Percentiles rank a stretch among this genome's conserved stretches.
Conservation (phyloP, 371 early-diverging fungal species). For the Zychaea mexicana region DNA sequence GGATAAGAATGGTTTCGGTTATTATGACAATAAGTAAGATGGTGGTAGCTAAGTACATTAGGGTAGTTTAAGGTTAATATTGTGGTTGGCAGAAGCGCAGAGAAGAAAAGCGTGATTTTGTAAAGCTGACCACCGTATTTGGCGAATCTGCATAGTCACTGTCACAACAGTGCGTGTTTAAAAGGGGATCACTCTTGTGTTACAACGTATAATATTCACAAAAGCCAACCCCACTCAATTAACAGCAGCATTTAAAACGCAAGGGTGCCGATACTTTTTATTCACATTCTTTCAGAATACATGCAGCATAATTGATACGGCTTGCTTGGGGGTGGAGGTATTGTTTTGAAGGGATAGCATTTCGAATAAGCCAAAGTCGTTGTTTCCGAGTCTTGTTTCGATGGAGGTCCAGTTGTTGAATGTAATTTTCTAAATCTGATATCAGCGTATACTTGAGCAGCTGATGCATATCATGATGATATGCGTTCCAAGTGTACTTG, state of each 20-base stretch:
- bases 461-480: not conserved
- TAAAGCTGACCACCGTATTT: too few species aligned
- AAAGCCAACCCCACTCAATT: not conserved
- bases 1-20: conserved; percentile 57
- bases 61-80: too few species aligned
- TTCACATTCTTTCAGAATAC: not conserved
- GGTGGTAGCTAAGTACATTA: conserved; percentile 57
- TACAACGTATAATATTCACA: not conserved
- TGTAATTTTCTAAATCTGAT: not conserved
- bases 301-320: not conserved
- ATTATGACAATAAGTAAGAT: conserved; percentile 57
- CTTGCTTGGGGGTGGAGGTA: not conserved
- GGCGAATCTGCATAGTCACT: too few species aligned
- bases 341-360: not conserved
- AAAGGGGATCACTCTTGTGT: not conserved
- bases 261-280: too few species aligned
- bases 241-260: too few species aligned
- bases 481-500: not conserved
- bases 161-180: not conserved
- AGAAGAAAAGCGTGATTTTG: conserved; percentile 3
- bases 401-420: not conserved
- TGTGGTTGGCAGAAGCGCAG: conserved; percentile 1
- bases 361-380: not conserved
- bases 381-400: not conserved
- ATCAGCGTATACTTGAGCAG: not conserved